These are phyloP conservation scores for Trichomonas tenax DNA, from an alignment of 208 protist species.

Conservation along the genomic window DNA sequence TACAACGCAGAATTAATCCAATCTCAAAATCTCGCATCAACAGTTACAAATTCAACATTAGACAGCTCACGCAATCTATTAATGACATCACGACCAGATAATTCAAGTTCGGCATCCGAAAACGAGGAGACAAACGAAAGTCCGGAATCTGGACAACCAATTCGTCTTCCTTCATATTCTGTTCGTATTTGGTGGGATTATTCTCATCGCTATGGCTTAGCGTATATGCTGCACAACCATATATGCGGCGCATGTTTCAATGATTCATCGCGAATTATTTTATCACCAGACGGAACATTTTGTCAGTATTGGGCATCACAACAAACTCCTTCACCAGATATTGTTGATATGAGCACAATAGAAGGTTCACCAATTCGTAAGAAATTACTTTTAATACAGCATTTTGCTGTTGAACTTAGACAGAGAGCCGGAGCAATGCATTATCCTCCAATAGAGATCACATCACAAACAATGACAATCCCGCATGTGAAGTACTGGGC, in stretches of 20 bases:
- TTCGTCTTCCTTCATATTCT: not conserved
- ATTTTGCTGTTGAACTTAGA: not conserved
- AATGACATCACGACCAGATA: not conserved
- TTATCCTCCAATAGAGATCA: not conserved
- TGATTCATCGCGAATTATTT: slow-evolving; percentile 80
- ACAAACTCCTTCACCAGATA: not conserved
- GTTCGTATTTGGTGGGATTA: slow-evolving; percentile 36
- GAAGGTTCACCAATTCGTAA: not conserved
- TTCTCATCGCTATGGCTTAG: slow-evolving; percentile 84
- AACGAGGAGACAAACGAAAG: not conserved
- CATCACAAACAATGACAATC: not conserved
- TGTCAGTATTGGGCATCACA: not conserved
- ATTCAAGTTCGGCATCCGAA: not conserved
- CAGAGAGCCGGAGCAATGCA: not conserved
- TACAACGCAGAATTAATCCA: not conserved
- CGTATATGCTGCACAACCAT: slow-evolving; percentile 75
- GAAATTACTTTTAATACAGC: not conserved
- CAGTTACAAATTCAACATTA: not conserved
- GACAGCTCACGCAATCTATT: not conserved
- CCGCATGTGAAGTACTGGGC: slow-evolving; percentile 1
- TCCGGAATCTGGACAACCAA: not conserved
- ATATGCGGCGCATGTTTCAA: slow-evolving; percentile 84
- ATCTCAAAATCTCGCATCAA: not conserved
- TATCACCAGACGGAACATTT: slow-evolving; percentile 43
- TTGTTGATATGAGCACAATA: not conserved